These are phyloP conservation scores for Phenoliferia sp. DNA, from an alignment of 1,284 basidiomycete species.

Conservation along the genomic window DNA sequence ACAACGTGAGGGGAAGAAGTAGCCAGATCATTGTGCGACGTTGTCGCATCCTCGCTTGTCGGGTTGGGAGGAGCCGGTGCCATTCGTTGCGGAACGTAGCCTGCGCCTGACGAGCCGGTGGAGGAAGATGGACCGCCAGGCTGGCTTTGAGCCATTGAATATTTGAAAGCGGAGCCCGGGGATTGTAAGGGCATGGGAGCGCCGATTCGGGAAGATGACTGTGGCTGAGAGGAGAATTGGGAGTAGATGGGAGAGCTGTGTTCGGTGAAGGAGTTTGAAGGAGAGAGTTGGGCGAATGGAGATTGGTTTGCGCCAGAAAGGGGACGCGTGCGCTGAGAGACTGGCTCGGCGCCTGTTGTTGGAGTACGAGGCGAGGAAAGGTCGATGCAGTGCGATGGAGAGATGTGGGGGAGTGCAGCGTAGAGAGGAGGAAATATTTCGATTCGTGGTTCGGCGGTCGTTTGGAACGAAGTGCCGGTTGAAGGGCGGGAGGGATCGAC, in stretches of 20 bases:
- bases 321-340: no score
- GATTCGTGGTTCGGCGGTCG: no score
- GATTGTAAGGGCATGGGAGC: constrained; percentile 10
- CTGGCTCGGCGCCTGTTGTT: no score
- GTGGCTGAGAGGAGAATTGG: not conserved
- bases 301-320: not conserved
- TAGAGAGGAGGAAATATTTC: no score
- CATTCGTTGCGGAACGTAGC: constrained; percentile 12
- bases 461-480: no score
- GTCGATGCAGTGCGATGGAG: no score
- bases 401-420: no score
- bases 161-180: constrained; percentile 3
- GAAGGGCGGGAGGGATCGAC: no score
- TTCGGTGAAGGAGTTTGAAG: not conserved
- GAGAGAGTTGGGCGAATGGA: not conserved
- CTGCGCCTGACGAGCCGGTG: not conserved
- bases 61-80: constrained; percentile 19
- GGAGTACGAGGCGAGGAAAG: no score
- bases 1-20: not conserved
- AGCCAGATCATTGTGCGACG: not conserved
- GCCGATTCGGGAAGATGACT: constrained; percentile 5
- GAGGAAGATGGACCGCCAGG: not conserved
- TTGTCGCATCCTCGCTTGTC: no score
- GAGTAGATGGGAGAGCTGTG: constrained; percentile 3
- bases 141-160: not conserved